Evolutionary conservation across 805 yeast species (phyloP).

Genomic region (Jamesozyma hellenica): DNA sequence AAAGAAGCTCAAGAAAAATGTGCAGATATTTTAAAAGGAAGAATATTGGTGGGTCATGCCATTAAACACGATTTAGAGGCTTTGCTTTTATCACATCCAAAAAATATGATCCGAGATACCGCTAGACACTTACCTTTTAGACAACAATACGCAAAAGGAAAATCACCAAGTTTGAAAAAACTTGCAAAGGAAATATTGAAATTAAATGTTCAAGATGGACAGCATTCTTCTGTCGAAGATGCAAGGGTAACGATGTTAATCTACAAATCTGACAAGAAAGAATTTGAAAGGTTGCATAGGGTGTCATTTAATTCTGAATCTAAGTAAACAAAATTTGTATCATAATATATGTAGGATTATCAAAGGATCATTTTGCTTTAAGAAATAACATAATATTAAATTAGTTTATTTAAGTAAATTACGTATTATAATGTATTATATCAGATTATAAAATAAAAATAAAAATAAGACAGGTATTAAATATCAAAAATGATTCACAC

Average conservation of each 20-base stretch:
- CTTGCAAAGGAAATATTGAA: conserved; percentile 48
- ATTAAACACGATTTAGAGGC: conserved; percentile 68
- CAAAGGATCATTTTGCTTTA: too few species aligned
- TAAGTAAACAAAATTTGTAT: too few species aligned
- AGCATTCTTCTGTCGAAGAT: conserved; percentile 85
- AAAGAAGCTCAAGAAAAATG: conserved; percentile 54
- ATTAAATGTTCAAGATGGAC: conserved; percentile 56
- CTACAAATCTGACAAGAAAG: conserved; percentile 52
- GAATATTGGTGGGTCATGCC: conserved; percentile 76
- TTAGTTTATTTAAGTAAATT: too few species aligned
- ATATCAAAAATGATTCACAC: too few species aligned
- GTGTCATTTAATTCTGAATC: conserved; percentile 1
- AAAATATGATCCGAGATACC: conserved; percentile 59
- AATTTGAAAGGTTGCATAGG: conserved; percentile 41
- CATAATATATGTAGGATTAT: too few species aligned
- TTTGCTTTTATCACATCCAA: conserved; percentile 59
- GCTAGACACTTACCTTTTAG: conserved; percentile 51
- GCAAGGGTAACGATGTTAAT: conserved; percentile 80
- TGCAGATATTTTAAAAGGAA: conserved; percentile 41
- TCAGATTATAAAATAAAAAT: too few species aligned
- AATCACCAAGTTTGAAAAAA: conserved; percentile 63
- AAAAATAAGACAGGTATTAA: too few species aligned
- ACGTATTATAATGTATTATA: too few species aligned
- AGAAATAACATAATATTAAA: too few species aligned
- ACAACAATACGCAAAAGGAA: conserved; percentile 46